Evolutionary conservation across 257 asterid genomes (phyloP).

Genomic region (Fraxinus anomala): DNA sequence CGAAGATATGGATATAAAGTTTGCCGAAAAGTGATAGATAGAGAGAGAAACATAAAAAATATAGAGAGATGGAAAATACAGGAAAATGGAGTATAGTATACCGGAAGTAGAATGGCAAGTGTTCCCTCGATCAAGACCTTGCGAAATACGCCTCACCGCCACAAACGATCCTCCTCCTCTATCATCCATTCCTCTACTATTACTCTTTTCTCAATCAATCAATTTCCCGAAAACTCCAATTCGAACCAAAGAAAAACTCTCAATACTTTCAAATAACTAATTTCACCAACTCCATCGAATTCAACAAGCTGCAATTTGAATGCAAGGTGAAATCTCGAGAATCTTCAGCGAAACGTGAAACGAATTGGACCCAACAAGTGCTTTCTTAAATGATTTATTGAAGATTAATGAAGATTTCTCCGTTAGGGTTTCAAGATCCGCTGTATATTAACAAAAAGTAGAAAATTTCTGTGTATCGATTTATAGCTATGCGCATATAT

Average conservation of each 20-base stretch:
- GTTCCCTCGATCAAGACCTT: slow-evolving; percentile 79
- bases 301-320: slow-evolving; percentile 12
- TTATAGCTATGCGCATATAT: slow-evolving; percentile 23
- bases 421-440: slow-evolving; percentile 41
- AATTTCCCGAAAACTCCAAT: slow-evolving; percentile 7
- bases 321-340: slow-evolving; percentile 23
- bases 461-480: slow-evolving; percentile 14
- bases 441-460: slow-evolving; percentile 20
- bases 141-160: slow-evolving; percentile 93
- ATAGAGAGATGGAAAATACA: neutral
- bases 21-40: slow-evolving; percentile 28
- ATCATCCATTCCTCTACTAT: slow-evolving; percentile 61
- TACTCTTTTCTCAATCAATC: slow-evolving; percentile 24
- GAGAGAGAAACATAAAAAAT: slow-evolving; percentile 18
- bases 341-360: slow-evolving; percentile 24
- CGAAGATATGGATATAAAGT: slow-evolving; percentile 25
- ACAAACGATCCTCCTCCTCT: slow-evolving; percentile 89
- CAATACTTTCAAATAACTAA: neutral
- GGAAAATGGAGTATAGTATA: slow-evolving; percentile 29
- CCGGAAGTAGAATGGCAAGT: slow-evolving; percentile 89
- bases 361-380: slow-evolving; percentile 27
- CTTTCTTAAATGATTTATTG: slow-evolving; percentile 28
- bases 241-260: slow-evolving; percentile 15
- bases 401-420: slow-evolving; percentile 26
- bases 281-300: neutral